Percentiles rank a stretch among this genome's conserved stretches.
phyloP scores from a whole-genome alignment of 2,329 filamentous ascomycete species.

The Trichophaea hybrida region DNA sequence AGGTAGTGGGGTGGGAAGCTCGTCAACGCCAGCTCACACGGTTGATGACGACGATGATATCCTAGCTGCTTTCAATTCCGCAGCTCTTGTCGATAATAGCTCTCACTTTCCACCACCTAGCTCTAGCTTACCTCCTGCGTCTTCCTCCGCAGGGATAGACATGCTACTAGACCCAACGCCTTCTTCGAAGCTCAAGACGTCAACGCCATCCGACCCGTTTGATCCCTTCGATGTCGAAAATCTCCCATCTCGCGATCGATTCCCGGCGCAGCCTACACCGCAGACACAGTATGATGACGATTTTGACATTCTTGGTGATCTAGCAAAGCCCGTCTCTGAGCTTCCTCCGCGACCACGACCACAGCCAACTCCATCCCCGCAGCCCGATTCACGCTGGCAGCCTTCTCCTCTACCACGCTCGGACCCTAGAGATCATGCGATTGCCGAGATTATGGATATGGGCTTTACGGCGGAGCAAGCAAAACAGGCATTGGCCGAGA shows the following conservation, averaged over 20 bases:
- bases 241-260: conserved; percentile 10
- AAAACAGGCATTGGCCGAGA: conserved; percentile 63
- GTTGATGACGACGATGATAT: conserved; percentile 44
- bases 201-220: not conserved
- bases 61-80: conserved; percentile 52
- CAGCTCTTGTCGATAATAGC: conserved; percentile 52
- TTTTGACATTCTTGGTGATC: conserved; percentile 51
- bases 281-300: conserved; percentile 35
- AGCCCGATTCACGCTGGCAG: not conserved
- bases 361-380: conserved; percentile 34
- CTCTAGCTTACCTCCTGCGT: conserved; percentile 28
- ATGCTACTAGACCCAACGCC: not conserved
- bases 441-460: conserved; percentile 87
- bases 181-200: not conserved
- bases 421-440: conserved; percentile 36
- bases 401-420: not conserved
- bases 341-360: conserved; percentile 36
- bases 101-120: conserved; percentile 47
- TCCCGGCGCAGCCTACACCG: not conserved
- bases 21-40: conserved; percentile 14
- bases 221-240: conserved; percentile 24
- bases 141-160: not conserved
- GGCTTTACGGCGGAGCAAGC: conserved; percentile 79
- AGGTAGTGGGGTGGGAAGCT: conserved; percentile 30
- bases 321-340: conserved; percentile 51